Conservation (phyloP, 805 yeast genomes). For the Ogataea wickerhamii region DNA sequence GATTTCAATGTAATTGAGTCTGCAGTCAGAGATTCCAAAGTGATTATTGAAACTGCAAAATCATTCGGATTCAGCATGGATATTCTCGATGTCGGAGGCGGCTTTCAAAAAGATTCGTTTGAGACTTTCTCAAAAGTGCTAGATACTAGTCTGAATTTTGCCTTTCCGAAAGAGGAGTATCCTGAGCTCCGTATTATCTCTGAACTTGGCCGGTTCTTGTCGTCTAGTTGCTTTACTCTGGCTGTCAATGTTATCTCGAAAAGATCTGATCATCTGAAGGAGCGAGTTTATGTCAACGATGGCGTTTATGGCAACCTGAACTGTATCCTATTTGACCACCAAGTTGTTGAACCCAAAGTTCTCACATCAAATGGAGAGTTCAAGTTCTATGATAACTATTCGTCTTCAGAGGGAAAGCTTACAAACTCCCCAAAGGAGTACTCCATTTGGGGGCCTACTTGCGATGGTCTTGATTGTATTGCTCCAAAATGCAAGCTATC, state of each 20-base stretch:
- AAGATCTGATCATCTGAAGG: constrained; percentile 43
- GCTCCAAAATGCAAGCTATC: constrained; percentile 49
- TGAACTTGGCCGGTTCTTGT: constrained; percentile 92
- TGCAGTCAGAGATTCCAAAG: constrained; percentile 70
- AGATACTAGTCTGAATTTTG: constrained; percentile 47
- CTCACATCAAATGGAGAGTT: constrained; percentile 49
- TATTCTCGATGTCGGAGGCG: constrained; percentile 87
- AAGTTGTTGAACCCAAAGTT: constrained; percentile 66
- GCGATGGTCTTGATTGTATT: constrained; percentile 93
- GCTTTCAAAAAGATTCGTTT: constrained; percentile 66
- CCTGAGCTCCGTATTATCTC: constrained; percentile 57
- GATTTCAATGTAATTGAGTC: constrained; percentile 62
- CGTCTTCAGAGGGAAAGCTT: constrained; percentile 10
- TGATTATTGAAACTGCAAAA: constrained; percentile 59
- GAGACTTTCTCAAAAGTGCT: constrained; percentile 55
- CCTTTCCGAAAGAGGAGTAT: constrained; percentile 49
- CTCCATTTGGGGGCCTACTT: constrained; percentile 97
- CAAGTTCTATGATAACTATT: constrained; percentile 22
- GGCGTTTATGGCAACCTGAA: constrained; percentile 96
- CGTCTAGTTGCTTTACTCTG: constrained; percentile 78
- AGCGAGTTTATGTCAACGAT: constrained; percentile 86
- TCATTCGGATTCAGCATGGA: constrained; percentile 43
- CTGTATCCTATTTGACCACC: constrained; percentile 91
- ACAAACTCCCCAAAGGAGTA: constrained; percentile 28
- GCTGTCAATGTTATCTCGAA: constrained; percentile 86